Evolutionary conservation across 805 yeast genomes (phyloP).

Genomic region (Saccharomyces paradoxus): DNA sequence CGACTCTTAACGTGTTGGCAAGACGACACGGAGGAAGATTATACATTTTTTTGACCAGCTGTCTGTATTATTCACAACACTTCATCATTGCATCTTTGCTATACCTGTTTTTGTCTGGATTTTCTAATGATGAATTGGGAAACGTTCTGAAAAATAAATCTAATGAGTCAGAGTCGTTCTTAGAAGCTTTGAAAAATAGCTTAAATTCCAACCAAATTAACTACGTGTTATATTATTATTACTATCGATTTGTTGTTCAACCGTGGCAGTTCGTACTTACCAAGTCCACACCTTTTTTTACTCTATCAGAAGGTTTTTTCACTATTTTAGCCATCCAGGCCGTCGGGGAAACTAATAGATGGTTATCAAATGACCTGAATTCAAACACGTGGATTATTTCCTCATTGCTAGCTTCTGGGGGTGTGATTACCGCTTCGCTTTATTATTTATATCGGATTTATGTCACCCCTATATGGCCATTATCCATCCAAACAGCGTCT

Average conservation of each 20-base stretch:
- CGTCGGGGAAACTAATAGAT: constrained; percentile 70
- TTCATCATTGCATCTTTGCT: constrained; percentile 72
- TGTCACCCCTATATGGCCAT: constrained; percentile 61
- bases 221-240: constrained; percentile 27
- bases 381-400: constrained; percentile 76
- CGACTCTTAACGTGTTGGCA: constrained; percentile 57
- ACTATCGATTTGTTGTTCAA: constrained; percentile 35
- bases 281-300: constrained; percentile 83
- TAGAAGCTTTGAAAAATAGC: constrained; percentile 15
- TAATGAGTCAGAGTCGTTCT: constrained; percentile 19
- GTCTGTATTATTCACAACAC: constrained; percentile 72
- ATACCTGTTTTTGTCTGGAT: constrained; percentile 56
- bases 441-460: constrained; percentile 80
- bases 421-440: constrained; percentile 64
- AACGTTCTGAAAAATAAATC: constrained; percentile 15
- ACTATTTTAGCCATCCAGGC: constrained; percentile 87
- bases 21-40: constrained; percentile 18
- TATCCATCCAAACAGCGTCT: constrained; percentile 69
- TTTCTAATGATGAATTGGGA: constrained; percentile 31
- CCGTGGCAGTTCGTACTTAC: constrained; percentile 67
- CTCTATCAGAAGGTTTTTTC: constrained; percentile 88
- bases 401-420: constrained; percentile 62
- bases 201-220: constrained; percentile 11
- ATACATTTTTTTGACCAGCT: constrained; percentile 25
- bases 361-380: constrained; percentile 44